Evolutionary conservation across 2,329 filamentous ascomycete genomes (phyloP), one percentile per base, ranked within the genome.

Genomic region (Rutstroemia sydowiana): DNA sequence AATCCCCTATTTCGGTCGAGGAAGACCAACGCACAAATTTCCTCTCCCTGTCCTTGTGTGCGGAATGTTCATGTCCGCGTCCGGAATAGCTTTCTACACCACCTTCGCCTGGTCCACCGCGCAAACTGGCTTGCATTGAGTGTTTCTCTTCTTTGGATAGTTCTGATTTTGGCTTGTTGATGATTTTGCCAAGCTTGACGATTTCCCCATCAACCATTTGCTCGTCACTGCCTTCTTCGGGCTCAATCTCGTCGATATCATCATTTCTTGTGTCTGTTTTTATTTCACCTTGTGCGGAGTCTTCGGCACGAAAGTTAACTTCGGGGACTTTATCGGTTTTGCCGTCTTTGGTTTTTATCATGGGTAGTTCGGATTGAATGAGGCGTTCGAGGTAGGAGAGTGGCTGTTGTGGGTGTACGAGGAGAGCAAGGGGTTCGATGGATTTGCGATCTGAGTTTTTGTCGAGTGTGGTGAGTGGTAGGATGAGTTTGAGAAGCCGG

Each of bases 1-100:
- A 96, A 70, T 95, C 91, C 9, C 91, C 91, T 30, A 96, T 86
- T 66, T 96, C 91, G 1, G 91, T 95, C 28, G 84, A 88, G 39
- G 83, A 82, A 41, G 85, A 90, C 91, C 91, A 96, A 28, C 89
- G 83, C 2, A 95, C 88, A 72, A 92, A 93, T 49, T 81, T 78
- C 52, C 4, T 26, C 23, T 26, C 23, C 23, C 76, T 45, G 18
- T 61, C 48, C 2, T 47, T 44, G 2, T 45, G 18, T 1, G 51
- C 11, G 14, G 52, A 43, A 6, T 55, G 45, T 3, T 71, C 34
- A 61, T 77, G 82, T 2, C 86, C 86, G 1, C 84, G 74, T 0
- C 86, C 85, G 28, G 80, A 85, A 64, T 88, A 90, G 0, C 79
- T 81, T 40, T 87, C 85, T 1, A 87, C 82, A 26, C 78, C 76